Evolutionary conservation across 2,329 filamentous ascomycete species (phyloP).

Genomic region (Fusarium nodosum): DNA sequence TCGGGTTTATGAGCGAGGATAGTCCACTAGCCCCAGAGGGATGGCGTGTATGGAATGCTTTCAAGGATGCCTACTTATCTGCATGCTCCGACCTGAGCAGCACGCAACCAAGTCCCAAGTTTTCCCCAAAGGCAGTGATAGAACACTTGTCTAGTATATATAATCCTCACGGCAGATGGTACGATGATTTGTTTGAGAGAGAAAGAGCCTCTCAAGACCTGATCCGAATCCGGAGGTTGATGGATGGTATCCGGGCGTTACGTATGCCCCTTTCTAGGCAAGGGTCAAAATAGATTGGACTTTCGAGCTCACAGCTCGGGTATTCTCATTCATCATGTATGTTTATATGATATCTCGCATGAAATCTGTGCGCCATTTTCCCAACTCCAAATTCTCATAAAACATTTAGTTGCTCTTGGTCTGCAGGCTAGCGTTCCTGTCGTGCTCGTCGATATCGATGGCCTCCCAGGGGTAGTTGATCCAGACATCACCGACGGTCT

Average conservation of each 20-base stretch:
- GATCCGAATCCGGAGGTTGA: too few species aligned
- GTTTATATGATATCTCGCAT: constrained; percentile 27
- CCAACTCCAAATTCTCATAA: constrained; percentile 41
- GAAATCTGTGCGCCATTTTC: constrained; percentile 38
- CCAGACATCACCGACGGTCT: constrained; percentile 94
- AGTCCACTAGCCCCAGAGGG: not conserved
- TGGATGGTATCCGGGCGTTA: too few species aligned
- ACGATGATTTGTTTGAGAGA: too few species aligned
- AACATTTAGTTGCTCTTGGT: constrained; percentile 45
- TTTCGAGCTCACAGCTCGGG: constrained; percentile 23
- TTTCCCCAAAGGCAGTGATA: not conserved
- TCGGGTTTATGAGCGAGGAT: not conserved
- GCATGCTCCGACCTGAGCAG: not conserved
- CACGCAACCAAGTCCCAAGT: not conserved
- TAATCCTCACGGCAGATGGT: too few species aligned
- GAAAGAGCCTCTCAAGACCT: too few species aligned
- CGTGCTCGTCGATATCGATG: constrained; percentile 92
- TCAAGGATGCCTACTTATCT: not conserved
- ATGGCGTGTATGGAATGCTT: not conserved
- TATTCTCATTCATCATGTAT: constrained; percentile 29
- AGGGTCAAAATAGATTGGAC: not conserved
- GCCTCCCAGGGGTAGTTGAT: constrained; percentile 99
- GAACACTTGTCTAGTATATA: not conserved
- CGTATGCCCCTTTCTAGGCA: not conserved
- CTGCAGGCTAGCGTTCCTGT: constrained; percentile 72